Percentiles rank a stretch among this genome's conserved stretches.
These are phyloP conservation scores for Fusarium subtropicale DNA, from an alignment of 2,329 filamentous ascomycete species.

Conservation along the genomic window DNA sequence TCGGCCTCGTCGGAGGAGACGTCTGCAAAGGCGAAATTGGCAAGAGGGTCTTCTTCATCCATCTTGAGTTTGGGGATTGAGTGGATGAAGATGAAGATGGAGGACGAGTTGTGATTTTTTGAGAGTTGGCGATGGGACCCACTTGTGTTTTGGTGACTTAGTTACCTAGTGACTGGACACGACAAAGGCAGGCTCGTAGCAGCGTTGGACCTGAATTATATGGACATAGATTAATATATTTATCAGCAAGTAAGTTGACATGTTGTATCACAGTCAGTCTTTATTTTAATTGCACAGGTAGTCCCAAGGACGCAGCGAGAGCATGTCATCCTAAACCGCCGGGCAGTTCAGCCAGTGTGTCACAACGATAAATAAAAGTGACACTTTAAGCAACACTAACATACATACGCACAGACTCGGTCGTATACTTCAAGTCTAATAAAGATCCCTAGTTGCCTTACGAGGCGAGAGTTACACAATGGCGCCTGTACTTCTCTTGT, in stretches of 20 bases:
- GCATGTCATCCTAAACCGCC: too few relatives aligned
- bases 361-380: neutral
- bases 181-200: neutral
- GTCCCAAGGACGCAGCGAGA: neutral
- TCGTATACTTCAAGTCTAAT: neutral
- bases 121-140: constrained; percentile 31
- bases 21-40: constrained; percentile 51
- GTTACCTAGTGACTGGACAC: neutral
- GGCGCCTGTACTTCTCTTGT: neutral
- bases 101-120: constrained; percentile 23
- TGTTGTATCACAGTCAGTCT: neutral
- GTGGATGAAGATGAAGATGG: neutral
- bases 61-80: constrained; percentile 26
- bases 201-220: neutral
- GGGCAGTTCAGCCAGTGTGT: neutral
- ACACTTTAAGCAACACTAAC: neutral
- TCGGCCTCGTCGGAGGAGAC: constrained; percentile 53
- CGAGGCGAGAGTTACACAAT: neutral
- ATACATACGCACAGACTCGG: neutral
- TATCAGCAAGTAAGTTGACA: neutral
- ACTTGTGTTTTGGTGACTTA: constrained; percentile 26
- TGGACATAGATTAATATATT: neutral
- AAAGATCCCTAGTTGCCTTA: neutral
- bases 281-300: neutral
- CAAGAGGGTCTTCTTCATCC: constrained; percentile 48